Evolutionary conservation across 2,329 filamentous ascomycete species (phyloP), one percentile per base, ranked within the genome.

Genomic region (Pseudocercospora crystallina): DNA sequence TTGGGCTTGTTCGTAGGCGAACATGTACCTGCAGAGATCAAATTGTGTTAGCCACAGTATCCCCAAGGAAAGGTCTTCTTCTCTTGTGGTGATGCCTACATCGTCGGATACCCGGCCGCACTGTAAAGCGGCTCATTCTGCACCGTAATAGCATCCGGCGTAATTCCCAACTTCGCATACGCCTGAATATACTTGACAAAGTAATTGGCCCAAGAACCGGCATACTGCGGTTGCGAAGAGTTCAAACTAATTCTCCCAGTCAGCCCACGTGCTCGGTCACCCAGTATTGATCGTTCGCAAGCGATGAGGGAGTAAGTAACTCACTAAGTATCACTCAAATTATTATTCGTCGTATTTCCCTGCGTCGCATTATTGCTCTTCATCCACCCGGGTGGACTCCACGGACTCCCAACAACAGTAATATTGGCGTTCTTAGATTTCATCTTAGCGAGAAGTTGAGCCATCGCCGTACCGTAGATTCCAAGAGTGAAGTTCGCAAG

Each of bases 151-250:
- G 57, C 57, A 34, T 54, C 45, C 14, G 58, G 39, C 3, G 49
- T 41, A 11, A 49, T 55, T 10, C 57, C 57, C 1, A 48, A 43
- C 8, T 48, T 49, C 2, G 49, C 29, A 34, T 51, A 58, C n/a
- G 57, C 57, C 37, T 58, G 52, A 5, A 58, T 50, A 41, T 59
- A 59, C 46, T 57, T 59, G 42, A 59, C 56, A 10, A 60, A 58
- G 47, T 58, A 58, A 4, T 60, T 29, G 9, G 57, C 57, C 33
- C 54, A 60, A 3, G 43, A 35, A n/a, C 47, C 41, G 2, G 57
- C 54, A 30, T 52, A 54, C 43, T 57, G 50, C 1, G 54, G 42
- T 15, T 57, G 49, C n/a, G 38, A 42, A 10, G 42, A 39, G 33
- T 54, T 41, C 7, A 50, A 29, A 29, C 20, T 26, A 26, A 26